These are phyloP conservation scores for Immersiporthe knoxdaviesiana DNA, from an alignment of 2,329 filamentous ascomycete genomes.

Conservation along the genomic window DNA sequence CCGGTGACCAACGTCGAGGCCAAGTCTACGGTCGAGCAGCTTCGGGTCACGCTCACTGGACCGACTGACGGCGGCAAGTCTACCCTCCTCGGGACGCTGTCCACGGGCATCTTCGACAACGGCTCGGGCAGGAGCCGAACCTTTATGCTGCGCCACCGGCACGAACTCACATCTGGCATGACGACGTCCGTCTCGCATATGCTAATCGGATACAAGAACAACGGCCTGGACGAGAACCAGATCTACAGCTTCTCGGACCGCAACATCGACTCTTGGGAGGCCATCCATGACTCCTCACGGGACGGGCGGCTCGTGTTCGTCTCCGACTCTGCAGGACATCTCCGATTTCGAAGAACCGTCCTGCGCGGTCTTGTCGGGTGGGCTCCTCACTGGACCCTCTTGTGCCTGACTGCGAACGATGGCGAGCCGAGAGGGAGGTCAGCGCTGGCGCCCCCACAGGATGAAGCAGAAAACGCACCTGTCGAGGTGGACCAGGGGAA, in stretches of 20 bases:
- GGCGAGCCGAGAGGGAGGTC: conserved; percentile 47
- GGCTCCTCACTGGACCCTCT: conserved; percentile 90
- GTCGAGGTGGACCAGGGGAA: conserved; percentile 72
- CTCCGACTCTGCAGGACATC: conserved; percentile 89
- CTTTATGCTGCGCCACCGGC: conserved; percentile 86
- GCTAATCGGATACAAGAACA: conserved; percentile 75
- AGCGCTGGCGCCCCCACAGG: conserved; percentile 50
- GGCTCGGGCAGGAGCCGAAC: conserved; percentile 87
- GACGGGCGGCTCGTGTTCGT: conserved; percentile 80
- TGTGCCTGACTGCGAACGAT: conserved; percentile 85
- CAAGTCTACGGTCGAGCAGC: conserved; percentile 66
- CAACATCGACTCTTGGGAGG: conserved; percentile 90
- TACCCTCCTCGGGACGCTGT: conserved; percentile 83
- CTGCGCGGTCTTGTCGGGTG: conserved; percentile 90
- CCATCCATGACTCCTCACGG: conserved; percentile 82
- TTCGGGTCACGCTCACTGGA: conserved; percentile 85
- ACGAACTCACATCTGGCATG: conserved; percentile 88
- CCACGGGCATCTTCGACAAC: conserved; percentile 87
- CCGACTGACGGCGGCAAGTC: conserved; percentile 93
- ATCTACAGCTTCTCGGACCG: conserved; percentile 85
- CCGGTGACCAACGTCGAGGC: conserved; percentile 21
- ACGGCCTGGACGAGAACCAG: conserved; percentile 37
- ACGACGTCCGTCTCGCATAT: conserved; percentile 96
- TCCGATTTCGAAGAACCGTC: conserved; percentile 86
- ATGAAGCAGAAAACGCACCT: conserved; percentile 53